Evolutionary conservation across 352 stramenopile genomes (phyloP), one percentile per base, ranked within the genome.

Genomic region (Phytophthora capsici): DNA sequence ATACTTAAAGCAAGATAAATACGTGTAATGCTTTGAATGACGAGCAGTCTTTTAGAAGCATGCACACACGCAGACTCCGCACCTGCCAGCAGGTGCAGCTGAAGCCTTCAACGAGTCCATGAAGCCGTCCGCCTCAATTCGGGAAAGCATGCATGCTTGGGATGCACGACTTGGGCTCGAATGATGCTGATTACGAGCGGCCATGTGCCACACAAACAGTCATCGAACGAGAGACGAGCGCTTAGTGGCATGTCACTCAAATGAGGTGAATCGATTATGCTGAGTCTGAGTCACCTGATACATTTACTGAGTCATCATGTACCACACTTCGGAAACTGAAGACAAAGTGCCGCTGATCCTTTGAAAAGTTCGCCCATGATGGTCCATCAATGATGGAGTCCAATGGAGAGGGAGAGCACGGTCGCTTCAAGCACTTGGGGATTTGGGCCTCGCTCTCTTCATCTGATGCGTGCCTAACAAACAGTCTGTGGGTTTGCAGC

Each of bases 261-360:
- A 2, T 19, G 26, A 25, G 46, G 46, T n/a, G 1, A 19, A n/a
- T 14, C n/a, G 19, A 20, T 19, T 41, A 41, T 41, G 36, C 6
- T 8, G 14, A n/a, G n/a, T n/a, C 6, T 51, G 16, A 51, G 45
- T 51, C 45, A 51, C 34, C 40, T 62, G 52, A 57, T 37, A 50
- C 44, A 46, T 12, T 14, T 19, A 41, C 49, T 48, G 57, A 58
- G 57, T 66, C 38, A 22, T 6, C 10, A 3, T 17, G 34, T 54
- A 22, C 49, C n/a, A 54, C 58, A 52, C 58, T 54, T 49, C 48
- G 7, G 28, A 43, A 41, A 19, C 36, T 41, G 36, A 41, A 40
- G 34, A 12, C 12, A 40, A 40, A 41, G 13, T n/a, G 36, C 14
- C 13, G 14, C 36, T 41, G 36, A 41, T 41, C 14, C 41, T 32